Evolutionary conservation across 2,329 filamentous ascomycete genomes (phyloP).

Genomic region (Verticillium tricorpus): DNA sequence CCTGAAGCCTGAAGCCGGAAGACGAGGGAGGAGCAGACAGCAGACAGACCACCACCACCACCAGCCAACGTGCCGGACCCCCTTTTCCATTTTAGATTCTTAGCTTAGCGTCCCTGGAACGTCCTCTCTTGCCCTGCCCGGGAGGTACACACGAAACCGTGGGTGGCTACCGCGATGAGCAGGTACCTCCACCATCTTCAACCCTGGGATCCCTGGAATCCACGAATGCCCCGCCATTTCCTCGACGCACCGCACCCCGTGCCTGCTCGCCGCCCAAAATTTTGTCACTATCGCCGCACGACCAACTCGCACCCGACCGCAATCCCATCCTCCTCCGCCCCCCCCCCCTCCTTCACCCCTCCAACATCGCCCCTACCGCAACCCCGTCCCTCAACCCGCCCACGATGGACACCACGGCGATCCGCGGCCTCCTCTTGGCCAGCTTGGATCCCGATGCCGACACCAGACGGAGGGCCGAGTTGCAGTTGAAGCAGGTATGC

Average conservation of each 20-base stretch:
- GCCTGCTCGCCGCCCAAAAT: conserved; percentile 15
- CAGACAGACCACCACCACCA: neutral
- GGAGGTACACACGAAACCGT: neutral
- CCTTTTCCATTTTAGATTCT: neutral
- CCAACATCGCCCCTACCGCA: neutral
- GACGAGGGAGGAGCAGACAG: too few species aligned
- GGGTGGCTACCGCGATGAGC: neutral
- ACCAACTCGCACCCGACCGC: conserved; percentile 12
- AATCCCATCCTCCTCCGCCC: conserved; percentile 13
- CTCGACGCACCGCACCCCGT: conserved; percentile 7
- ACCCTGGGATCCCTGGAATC: neutral
- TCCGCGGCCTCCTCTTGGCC: conserved; percentile 72
- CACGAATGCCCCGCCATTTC: conserved; percentile 15
- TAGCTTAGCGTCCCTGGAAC: neutral
- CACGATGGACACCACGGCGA: conserved; percentile 68
- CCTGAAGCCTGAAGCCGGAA: too few species aligned
- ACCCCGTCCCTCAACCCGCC: conserved; percentile 8
- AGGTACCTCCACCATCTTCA: neutral
- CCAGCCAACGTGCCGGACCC: neutral
- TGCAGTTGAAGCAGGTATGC: conserved; percentile 76
- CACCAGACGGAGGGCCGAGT: conserved; percentile 70
- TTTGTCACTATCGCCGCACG: conserved; percentile 12
- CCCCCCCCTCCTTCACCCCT: conserved; percentile 5
- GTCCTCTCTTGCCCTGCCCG: neutral
- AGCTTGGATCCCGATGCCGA: conserved; percentile 73